phyloP scores from a whole-genome alignment of 2,329 filamentous ascomycete genomes.

The Microascus cirrosus region DNA sequence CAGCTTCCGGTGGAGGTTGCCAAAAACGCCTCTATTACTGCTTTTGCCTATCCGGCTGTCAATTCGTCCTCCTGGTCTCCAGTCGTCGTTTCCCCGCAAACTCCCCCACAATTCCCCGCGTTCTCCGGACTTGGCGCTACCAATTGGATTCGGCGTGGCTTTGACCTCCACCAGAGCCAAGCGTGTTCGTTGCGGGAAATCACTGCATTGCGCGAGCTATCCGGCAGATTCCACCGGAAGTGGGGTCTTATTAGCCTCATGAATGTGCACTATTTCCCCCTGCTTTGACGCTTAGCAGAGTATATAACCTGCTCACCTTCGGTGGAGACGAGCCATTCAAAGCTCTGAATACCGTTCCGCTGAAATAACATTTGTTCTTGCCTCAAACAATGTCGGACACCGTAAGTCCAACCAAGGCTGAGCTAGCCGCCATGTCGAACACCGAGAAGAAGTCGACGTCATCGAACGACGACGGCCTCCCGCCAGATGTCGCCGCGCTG shows the following conservation, averaged over 20 bases:
- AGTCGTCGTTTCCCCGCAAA: background rate
- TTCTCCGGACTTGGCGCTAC: background rate
- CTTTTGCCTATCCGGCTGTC: background rate
- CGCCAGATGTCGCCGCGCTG: conserved; percentile 2
- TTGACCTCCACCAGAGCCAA: background rate
- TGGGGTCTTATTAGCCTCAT: background rate
- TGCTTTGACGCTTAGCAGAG: background rate
- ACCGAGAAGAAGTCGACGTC: background rate
- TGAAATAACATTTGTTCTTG: background rate
- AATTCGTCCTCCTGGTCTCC: background rate
- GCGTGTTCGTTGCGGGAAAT: background rate
- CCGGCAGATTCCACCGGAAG: background rate
- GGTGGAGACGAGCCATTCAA: background rate
- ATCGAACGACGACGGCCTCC: background rate
- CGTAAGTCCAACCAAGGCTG: background rate
- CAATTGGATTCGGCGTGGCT: background rate
- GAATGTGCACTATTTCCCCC: background rate
- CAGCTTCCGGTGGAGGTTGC: background rate
- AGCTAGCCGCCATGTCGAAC: conserved; percentile 2
- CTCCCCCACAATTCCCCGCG: background rate
- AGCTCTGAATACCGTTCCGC: background rate
- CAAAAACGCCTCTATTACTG: too few relatives aligned
- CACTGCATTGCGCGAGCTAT: background rate
- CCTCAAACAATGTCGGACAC: conserved; percentile 1
- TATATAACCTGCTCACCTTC: background rate